phyloP scores from a whole-genome alignment of 2,329 filamentous ascomycete species.

The Xylaria hypoxylon region DNA sequence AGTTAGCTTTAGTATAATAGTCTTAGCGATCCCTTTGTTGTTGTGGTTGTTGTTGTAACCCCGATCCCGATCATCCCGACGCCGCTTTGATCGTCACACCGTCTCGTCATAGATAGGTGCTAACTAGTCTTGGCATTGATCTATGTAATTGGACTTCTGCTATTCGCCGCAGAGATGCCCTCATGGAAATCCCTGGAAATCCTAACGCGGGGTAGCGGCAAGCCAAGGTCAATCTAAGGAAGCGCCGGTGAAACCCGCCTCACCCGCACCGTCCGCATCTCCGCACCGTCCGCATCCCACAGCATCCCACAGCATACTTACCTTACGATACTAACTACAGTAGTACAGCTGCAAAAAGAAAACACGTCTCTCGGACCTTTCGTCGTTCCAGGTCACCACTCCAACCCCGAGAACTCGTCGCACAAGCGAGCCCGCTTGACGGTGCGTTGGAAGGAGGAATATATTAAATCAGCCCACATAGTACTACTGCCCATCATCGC shows the following conservation, averaged over 20 bases:
- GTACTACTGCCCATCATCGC: no score
- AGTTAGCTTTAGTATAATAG: no score
- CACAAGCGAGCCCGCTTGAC: not conserved
- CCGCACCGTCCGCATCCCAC: conserved; percentile 25
- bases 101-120: conserved; percentile 1
- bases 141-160: conserved; percentile 25
- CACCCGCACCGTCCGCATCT: conserved; percentile 16
- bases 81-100: conserved; percentile 17
- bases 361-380: not conserved
- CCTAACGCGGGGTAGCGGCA: conserved; percentile 25
- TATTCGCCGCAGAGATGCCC: conserved; percentile 13
- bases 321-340: no score
- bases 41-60: not conserved
- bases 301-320: not conserved
- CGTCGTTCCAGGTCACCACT: not conserved
- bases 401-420: not conserved
- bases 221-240: conserved; percentile 11
- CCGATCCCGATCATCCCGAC: conserved; percentile 11
- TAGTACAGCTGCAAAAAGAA: not conserved
- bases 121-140: not conserved
- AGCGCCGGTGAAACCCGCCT: conserved; percentile 20
- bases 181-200: conserved; percentile 5
- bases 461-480: no score
- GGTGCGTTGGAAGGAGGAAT: no score
- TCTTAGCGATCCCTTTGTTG: no score